Base-by-base conservation (phyloP, 257 asterid genomes). In the Cruciata laevipes region DNA sequence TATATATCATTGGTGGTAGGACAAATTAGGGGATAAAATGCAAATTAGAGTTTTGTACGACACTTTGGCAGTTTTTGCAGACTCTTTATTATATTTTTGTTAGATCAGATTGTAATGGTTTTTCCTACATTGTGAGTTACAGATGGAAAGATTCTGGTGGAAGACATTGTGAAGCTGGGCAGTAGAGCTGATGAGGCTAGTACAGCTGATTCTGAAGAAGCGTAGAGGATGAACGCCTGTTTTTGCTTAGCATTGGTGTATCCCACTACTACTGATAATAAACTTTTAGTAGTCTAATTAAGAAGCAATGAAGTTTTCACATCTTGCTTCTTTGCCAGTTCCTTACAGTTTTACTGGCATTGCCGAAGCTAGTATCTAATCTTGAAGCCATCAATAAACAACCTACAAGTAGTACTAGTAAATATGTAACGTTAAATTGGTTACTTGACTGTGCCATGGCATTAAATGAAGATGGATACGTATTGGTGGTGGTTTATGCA, bases 111-210 rank as follows among this genome's bases (percentile, higher is more conserved):
- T 62, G 7, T 30, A 33, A 30, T 62, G 12, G 37, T 31, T 66
- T 25, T 71, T 13, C 17, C 51, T 12, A 16, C n/a, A 31, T 51
- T 69, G 37, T 67, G 38, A 64, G 71, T 37, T 6, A 63, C 91
- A 87, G 96, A 91, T 73, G 98, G 96, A 24, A 91, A 91, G 79
- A 91, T 91, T 80, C 88, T 78, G 12, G 98, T 91, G 2, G 92
- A 89, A 78, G 95, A 89, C 78, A 91, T 87, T 25, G 98, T 91
- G 71, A 80, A 83, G 84, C 70, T 91, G 81, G 98, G 95, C 65
- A 82, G 90, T 68, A 87, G 89, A 10, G 57, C 75, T 25, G 84
- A 83, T 70, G 89, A 79, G 35, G 75, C 74, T 73, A 62, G 61
- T 65, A 51, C 77, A 38, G 84, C 71, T 51, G 89, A 79, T 10